These are phyloP conservation scores for Neoscytalidium dimidiatum DNA, from an alignment of 2,329 filamentous ascomycete species.

Conservation along the genomic window DNA sequence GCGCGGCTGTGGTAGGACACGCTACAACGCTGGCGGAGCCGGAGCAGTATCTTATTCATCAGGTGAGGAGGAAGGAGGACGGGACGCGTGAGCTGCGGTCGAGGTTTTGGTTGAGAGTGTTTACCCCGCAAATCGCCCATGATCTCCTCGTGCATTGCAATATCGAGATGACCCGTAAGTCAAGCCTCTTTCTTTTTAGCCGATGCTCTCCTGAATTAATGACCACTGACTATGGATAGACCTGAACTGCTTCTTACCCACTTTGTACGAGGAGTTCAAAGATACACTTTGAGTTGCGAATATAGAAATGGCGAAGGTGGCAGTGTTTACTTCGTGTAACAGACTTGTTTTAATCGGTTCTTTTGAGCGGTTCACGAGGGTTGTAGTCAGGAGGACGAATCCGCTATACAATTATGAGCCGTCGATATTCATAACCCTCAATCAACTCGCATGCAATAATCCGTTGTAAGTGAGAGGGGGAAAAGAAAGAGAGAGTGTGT, in stretches of 20 bases:
- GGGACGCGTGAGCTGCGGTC: not conserved
- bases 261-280: not conserved
- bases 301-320: not conserved
- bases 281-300: constrained; percentile 2
- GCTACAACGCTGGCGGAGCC: not conserved
- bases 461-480: too few species aligned
- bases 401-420: too few species aligned
- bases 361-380: too few species aligned
- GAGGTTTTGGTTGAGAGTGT: not conserved
- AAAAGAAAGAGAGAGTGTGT: too few species aligned
- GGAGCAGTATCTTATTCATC: constrained; percentile 2
- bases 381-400: too few species aligned
- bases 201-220: not conserved
- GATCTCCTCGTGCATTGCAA: constrained; percentile 4
- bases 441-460: too few species aligned
- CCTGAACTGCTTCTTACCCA: constrained; percentile 3
- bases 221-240: not conserved
- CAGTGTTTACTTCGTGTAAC: too few species aligned
- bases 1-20: not conserved
- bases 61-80: not conserved
- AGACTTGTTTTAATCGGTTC: too few species aligned
- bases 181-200: too few species aligned
- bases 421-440: too few species aligned
- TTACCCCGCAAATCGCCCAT: not conserved
- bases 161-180: constrained; percentile 7